Evolutionary conservation across 352 stramenopile species (phyloP).

Genomic region (Globisporangium orthogonon): DNA sequence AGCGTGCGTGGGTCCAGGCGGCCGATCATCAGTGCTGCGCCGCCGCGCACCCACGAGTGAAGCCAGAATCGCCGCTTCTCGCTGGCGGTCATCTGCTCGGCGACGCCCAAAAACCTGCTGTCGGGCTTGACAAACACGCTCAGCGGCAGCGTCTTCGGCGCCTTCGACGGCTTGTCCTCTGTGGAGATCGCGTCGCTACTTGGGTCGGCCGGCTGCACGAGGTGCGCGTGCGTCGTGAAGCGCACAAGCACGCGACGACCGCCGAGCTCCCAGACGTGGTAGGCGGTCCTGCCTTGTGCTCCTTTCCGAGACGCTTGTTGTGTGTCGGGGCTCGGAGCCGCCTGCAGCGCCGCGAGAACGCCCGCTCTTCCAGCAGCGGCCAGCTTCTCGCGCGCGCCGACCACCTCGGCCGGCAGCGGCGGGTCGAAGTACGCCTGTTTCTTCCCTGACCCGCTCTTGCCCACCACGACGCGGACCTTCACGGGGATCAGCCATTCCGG

Average conservation of each 20-base stretch:
- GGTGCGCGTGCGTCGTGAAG: constrained; percentile 27
- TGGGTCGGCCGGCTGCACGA: constrained; percentile 2
- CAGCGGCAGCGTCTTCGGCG: constrained; percentile 16
- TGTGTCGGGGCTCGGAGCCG: not conserved
- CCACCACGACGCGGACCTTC: constrained; percentile 39
- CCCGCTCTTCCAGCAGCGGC: constrained; percentile 16
- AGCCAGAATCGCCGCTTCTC: constrained; percentile 66
- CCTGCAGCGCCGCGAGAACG: constrained; percentile 13
- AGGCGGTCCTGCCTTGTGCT: constrained; percentile 18
- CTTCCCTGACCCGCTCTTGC: constrained; percentile 17
- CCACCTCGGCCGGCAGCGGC: constrained; percentile 18
- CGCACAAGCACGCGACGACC: constrained; percentile 56
- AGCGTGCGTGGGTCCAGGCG: constrained; percentile 29
- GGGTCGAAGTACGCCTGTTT: constrained; percentile 60
- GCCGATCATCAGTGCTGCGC: constrained; percentile 39
- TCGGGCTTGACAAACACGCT: constrained; percentile 75
- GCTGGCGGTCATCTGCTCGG: constrained; percentile 53
- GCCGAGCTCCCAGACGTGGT: constrained; percentile 64
- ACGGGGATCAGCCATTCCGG: constrained; percentile 45
- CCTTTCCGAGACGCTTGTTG: not conserved
- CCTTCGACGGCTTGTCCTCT: too few relatives aligned
- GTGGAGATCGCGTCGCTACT: not conserved
- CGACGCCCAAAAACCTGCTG: constrained; percentile 34
- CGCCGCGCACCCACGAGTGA: constrained; percentile 74
- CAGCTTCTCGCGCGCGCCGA: constrained; percentile 29